Base-by-base conservation (phyloP, 345 rosid species). In the Ricinus communis region DNA sequence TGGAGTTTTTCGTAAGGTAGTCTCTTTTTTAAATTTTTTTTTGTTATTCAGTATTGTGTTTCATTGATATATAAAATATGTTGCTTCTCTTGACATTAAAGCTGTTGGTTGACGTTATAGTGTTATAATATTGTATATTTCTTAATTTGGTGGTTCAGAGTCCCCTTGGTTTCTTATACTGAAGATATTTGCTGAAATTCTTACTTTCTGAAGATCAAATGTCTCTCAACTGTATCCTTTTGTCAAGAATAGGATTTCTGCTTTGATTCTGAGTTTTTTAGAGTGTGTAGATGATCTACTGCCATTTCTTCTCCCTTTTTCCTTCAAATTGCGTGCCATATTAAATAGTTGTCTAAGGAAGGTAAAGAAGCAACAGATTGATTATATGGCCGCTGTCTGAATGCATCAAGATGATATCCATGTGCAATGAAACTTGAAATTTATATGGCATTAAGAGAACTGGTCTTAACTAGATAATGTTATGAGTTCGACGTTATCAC, bases 1-100 rank as follows among this genome's bases (percentile, higher is more conserved):
- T 24, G 97, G 88, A 50, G 87, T 89, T 82, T 96, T 96, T 65
- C 76, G 85, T 16, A 87, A 89, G 90, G 99, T 90, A 85, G 60
- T 56, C 40, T 69, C 57, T 62, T 72, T 14, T 51, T n/a, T 65
- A 19, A n/a, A n/a, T n/a, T n/a, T n/a, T n/a, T n/a, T n/a, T 61
- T 22, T 70, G 5, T 21, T 58, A 36, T 49, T 41, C 40, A 18
- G 65, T 57, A 50, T 58, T 53, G n/a, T 55, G 66, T 69, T 14
- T 40, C 45, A 38, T 36, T 69, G 65, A 47, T 66, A 63, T 63
- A 12, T 57, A 52, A 56, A 47, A 30, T 49, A 18, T 24, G 8
- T 18, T 64, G 31, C 68, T 22, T 53, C 64, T 62, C 49, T 33
- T 60, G 21, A 16, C 58, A 21, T 66, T 38, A 56, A 55, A 77